Percentiles rank a stretch among this genome's conserved stretches.
Conservation (phyloP, 441 rosid species). For the Erysimum cheiri region DNA sequence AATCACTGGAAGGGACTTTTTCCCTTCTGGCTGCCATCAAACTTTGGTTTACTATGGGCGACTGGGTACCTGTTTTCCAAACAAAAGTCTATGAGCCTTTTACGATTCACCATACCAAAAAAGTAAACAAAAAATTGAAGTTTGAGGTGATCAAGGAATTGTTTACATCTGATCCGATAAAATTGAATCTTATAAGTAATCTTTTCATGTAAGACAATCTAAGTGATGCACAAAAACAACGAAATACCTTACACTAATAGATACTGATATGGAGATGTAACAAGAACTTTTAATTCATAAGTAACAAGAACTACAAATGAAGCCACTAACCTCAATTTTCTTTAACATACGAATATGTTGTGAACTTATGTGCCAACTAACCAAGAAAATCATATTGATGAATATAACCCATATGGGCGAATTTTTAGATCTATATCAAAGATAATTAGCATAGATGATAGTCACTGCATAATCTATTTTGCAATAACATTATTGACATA, state of each 20-base stretch:
- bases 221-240: neutral
- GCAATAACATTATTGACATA: conserved; percentile 2
- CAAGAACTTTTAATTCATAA: conserved; percentile 1
- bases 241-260: neutral
- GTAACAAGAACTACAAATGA: conserved; percentile 5
- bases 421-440: conserved; percentile 4
- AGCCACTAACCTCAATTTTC: conserved; percentile 1
- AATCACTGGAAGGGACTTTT: neutral
- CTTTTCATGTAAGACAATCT: conserved; percentile 4
- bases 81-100: neutral
- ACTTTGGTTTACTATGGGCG: neutral
- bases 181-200: neutral
- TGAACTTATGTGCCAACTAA: neutral
- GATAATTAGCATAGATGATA: conserved; percentile 23
- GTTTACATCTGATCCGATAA: neutral
- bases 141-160: neutral
- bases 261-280: conserved; percentile 4
- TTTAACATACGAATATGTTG: neutral
- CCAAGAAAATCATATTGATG: conserved; percentile 15
- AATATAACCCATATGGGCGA: neutral
- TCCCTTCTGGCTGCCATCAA: conserved; percentile 12
- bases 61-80: conserved; percentile 22
- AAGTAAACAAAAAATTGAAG: neutral
- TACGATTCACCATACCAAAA: neutral
- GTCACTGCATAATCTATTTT: conserved; percentile 26